Evolutionary conservation across 2,329 filamentous ascomycete genomes (phyloP).

Genomic region (Colletotrichum australisinense): DNA sequence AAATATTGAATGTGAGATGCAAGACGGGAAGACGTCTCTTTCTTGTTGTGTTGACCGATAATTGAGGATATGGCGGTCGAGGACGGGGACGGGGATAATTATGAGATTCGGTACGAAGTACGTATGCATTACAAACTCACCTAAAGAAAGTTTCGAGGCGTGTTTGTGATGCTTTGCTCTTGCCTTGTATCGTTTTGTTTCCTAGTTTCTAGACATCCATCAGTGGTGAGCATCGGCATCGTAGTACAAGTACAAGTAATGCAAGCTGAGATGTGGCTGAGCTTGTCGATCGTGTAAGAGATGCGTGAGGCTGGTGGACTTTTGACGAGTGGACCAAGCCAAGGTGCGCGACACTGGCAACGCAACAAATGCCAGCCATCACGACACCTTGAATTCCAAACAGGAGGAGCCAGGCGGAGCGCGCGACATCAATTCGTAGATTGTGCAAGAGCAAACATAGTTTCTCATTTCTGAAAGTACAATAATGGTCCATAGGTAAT

Average conservation of each 20-base stretch:
- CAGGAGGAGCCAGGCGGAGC: background rate
- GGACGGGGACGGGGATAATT: background rate
- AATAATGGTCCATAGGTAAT: background rate
- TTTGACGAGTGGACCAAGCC: slow-evolving; percentile 5
- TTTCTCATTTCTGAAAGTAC: slow-evolving; percentile 29
- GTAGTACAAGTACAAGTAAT: background rate
- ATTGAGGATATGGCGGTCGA: background rate
- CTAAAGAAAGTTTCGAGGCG: background rate
- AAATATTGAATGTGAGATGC: slow-evolving; percentile 21
- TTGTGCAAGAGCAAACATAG: slow-evolving; percentile 4
- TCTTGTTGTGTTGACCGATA: background rate
- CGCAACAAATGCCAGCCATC: slow-evolving; percentile 21
- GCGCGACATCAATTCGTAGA: background rate
- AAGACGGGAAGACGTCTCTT: slow-evolving; percentile 17
- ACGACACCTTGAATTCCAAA: slow-evolving; percentile 1
- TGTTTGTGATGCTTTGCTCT: background rate
- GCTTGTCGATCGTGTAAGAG: slow-evolving; percentile 14
- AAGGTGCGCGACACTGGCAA: slow-evolving; percentile 5
- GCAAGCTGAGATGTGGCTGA: slow-evolving; percentile 19
- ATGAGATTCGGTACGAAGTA: background rate
- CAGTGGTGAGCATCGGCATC: background rate
- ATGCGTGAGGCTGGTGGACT: slow-evolving; percentile 26
- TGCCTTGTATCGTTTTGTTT: background rate
- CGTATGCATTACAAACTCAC: slow-evolving; percentile 4
- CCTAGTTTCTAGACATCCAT: background rate